phyloP scores from a whole-genome alignment of 306 rosid species.

The Corylus heterophylla region DNA sequence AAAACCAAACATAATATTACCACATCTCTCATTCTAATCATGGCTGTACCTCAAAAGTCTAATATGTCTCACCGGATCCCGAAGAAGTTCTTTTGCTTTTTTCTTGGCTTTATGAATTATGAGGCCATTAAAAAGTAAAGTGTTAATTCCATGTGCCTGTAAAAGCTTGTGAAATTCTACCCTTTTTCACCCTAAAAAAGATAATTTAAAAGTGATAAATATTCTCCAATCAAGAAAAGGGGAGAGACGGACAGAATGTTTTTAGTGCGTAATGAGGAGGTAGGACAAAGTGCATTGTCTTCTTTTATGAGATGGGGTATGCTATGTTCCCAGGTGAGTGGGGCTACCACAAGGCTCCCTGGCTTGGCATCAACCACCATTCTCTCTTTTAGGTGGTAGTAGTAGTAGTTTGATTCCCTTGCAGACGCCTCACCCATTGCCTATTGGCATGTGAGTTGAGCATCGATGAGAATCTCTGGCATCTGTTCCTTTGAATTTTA shows the following conservation, averaged over 20 bases:
- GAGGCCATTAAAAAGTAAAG: slow-evolving; percentile 51
- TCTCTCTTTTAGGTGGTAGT: not conserved
- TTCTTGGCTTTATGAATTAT: slow-evolving; percentile 26
- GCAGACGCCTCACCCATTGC: slow-evolving; percentile 3
- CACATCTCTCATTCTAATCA: slow-evolving; percentile 38
- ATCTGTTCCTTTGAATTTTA: too few species aligned
- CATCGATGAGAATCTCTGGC: too few species aligned
- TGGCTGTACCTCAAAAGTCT: slow-evolving; percentile 39
- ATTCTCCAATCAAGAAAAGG: slow-evolving; percentile 56
- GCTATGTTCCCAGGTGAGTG: slow-evolving; percentile 34
- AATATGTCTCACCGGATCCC: slow-evolving; percentile 54
- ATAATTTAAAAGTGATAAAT: slow-evolving; percentile 36
- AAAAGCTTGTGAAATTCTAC: slow-evolving; percentile 46
- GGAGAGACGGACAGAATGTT: slow-evolving; percentile 46
- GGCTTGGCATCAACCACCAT: slow-evolving; percentile 9
- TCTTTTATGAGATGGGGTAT: slow-evolving; percentile 40
- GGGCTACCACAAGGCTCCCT: slow-evolving; percentile 29
- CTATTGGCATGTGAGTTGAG: too few species aligned
- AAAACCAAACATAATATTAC: slow-evolving; percentile 10
- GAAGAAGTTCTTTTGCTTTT: slow-evolving; percentile 38
- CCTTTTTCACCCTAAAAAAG: slow-evolving; percentile 29
- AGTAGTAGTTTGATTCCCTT: not conserved
- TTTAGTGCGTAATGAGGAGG: slow-evolving; percentile 40
- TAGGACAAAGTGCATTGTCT: slow-evolving; percentile 39
- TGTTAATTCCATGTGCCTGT: slow-evolving; percentile 55